A percentile compares a stretch with the other conserved stretches of the same genome.
Evolutionary conservation across 108 stramenopile species (phyloP).

Genomic region (Cyclotella kingstonii): DNA sequence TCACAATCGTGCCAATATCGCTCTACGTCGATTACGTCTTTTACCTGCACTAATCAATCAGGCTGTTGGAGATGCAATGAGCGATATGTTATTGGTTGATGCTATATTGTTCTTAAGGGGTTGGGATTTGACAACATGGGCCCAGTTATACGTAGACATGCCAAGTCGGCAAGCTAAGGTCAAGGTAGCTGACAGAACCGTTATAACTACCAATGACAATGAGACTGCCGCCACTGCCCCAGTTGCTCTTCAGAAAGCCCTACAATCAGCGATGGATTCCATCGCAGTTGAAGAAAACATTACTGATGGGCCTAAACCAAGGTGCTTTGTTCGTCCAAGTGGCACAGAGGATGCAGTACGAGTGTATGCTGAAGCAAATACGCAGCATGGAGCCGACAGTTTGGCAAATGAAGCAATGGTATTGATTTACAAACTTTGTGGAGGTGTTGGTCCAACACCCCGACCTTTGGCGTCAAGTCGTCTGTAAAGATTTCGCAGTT

Average conservation of each 20-base stretch:
- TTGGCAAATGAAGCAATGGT: conserved; percentile 69
- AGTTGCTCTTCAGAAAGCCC: conserved; percentile 70
- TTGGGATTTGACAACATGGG: conserved; percentile 79
- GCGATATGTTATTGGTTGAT: conserved; percentile 93
- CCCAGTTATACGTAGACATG: conserved; percentile 85
- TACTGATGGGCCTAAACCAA: conserved; percentile 42
- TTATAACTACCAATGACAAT: conserved; percentile 83
- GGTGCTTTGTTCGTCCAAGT: conserved; percentile 96
- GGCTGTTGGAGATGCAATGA: conserved; percentile 96
- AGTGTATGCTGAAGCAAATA: conserved; percentile 94
- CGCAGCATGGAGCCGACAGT: conserved; percentile 62
- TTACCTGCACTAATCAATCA: conserved; percentile 85
- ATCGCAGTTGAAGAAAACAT: conserved; percentile 26
- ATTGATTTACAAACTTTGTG: conserved; percentile 65
- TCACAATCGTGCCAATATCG: conserved; percentile 36
- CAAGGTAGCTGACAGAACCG: conserved; percentile 80
- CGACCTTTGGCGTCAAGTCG: conserved; percentile 35
- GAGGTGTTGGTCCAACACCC: conserved; percentile 69
- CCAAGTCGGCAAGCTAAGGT: conserved; percentile 94
- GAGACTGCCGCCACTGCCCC: conserved; percentile 88
- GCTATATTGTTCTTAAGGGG: conserved; percentile 68
- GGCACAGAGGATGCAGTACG: conserved; percentile 99
- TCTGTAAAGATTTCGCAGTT: conserved; percentile 13
- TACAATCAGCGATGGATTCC: conserved; percentile 69
- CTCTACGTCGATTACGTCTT: conserved; percentile 45